Evolutionary conservation across 768 basidiomycete species (phyloP).

Genomic region (Epithele typhae): DNA sequence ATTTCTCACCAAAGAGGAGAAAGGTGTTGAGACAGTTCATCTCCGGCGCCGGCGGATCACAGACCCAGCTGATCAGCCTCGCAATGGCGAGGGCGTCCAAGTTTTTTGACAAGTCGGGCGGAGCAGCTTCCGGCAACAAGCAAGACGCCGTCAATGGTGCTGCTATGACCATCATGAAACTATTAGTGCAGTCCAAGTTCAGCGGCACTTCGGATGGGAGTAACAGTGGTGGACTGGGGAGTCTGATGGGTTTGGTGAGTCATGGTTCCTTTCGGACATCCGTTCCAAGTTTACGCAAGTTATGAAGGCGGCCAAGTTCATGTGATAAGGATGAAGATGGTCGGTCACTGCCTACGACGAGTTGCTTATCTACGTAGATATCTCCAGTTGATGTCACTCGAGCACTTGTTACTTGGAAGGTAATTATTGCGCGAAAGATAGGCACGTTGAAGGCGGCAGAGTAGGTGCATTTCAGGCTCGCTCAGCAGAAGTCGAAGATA

Average conservation of each 20-base stretch:
- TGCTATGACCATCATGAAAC: slow-evolving; percentile 82
- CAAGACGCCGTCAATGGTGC: slow-evolving; percentile 85
- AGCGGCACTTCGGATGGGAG: slow-evolving; percentile 49
- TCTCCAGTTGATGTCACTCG: no score
- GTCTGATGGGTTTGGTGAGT: slow-evolving; percentile 60
- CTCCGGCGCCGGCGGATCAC: slow-evolving; percentile 43
- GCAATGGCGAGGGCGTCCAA: slow-evolving; percentile 83
- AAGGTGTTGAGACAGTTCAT: slow-evolving; percentile 70
- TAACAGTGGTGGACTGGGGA: slow-evolving; percentile 65
- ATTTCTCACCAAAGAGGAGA: background rate
- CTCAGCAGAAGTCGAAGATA: no score
- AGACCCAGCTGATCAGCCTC: slow-evolving; percentile 72
- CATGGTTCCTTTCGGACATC: slow-evolving; percentile 1
- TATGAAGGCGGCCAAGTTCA: slow-evolving; percentile 29
- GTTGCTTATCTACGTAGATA: no score
- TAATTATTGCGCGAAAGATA: no score
- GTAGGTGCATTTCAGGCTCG: no score
- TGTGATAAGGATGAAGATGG: slow-evolving; percentile 17
- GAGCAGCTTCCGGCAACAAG: slow-evolving; percentile 60
- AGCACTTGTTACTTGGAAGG: no score
- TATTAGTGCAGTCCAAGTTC: slow-evolving; percentile 68
- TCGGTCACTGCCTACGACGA: no score
- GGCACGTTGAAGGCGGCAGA: no score
- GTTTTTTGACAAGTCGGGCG: slow-evolving; percentile 68
- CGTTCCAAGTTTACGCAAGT: no score